phyloP scores from a whole-genome alignment of 805 yeast genomes.

The Yamadazyma endophytica region DNA sequence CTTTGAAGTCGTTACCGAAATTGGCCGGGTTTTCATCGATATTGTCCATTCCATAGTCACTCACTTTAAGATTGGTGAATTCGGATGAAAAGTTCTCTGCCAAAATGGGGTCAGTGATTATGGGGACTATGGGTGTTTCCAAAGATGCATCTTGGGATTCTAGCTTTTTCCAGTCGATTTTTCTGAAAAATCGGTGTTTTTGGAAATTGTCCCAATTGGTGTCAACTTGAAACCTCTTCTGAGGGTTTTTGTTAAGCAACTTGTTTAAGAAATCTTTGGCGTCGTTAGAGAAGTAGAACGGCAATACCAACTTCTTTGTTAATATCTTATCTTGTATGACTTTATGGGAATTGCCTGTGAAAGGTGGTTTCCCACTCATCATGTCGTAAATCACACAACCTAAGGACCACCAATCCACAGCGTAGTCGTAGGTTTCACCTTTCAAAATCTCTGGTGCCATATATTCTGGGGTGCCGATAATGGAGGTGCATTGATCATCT shows the following conservation, averaged over 20 bases:
- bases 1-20: conserved; percentile 14
- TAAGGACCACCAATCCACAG: conserved; percentile 47
- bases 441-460: conserved; percentile 46
- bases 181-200: conserved; percentile 36
- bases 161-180: conserved; percentile 33
- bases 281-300: conserved; percentile 37
- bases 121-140: conserved; percentile 38
- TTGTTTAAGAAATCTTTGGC: conserved; percentile 39
- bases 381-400: conserved; percentile 43
- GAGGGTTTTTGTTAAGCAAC: conserved; percentile 34
- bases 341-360: conserved; percentile 38
- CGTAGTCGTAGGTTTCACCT: conserved; percentile 37
- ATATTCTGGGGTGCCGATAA: conserved; percentile 44
- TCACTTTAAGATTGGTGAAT: conserved; percentile 43
- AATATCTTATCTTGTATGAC: conserved; percentile 37
- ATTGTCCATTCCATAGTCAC: conserved; percentile 16
- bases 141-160: conserved; percentile 20
- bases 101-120: conserved; percentile 39
- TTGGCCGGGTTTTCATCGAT: conserved; percentile 3
- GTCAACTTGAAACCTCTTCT: conserved; percentile 35
- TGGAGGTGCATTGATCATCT: conserved; percentile 20
- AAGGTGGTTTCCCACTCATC: conserved; percentile 43
- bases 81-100: conserved; percentile 43
- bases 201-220: conserved; percentile 26
- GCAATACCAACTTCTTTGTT: conserved; percentile 29